phyloP scores from a whole-genome alignment of 2,329 filamentous ascomycete genomes.

The Hirsutella rhossiliensis region DNA sequence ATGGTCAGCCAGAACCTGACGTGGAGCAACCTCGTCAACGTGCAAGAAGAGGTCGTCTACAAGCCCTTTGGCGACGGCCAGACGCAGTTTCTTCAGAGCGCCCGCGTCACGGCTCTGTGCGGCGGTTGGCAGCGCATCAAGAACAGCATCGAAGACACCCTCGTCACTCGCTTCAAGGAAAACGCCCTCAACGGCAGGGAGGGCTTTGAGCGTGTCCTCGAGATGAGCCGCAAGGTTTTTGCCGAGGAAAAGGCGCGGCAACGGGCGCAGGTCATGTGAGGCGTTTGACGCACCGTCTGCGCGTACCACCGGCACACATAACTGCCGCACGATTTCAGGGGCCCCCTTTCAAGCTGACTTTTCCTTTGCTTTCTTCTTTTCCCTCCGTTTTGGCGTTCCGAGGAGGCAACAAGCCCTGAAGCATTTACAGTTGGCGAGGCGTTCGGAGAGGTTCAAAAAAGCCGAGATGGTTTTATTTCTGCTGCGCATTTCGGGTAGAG shows the following conservation, averaged over 20 bases:
- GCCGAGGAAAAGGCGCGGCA: constrained; percentile 68
- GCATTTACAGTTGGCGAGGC: too few relatives aligned
- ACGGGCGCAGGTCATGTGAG: not conserved
- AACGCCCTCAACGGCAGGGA: constrained; percentile 85
- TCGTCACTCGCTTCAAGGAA: constrained; percentile 79
- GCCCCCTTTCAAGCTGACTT: too few relatives aligned
- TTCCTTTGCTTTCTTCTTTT: too few relatives aligned
- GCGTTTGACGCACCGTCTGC: too few relatives aligned
- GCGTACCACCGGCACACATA: too few relatives aligned
- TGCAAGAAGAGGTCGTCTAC: constrained; percentile 89
- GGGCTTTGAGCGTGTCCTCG: constrained; percentile 88
- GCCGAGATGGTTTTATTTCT: too few relatives aligned
- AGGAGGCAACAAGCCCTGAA: too few relatives aligned
- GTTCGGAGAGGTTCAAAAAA: too few relatives aligned
- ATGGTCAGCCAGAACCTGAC: constrained; percentile 97
- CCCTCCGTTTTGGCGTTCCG: too few relatives aligned
- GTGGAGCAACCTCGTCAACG: constrained; percentile 77
- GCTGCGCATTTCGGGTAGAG: too few relatives aligned
- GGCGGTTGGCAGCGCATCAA: constrained; percentile 96
- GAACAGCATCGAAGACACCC: constrained; percentile 88
- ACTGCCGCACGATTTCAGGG: too few relatives aligned
- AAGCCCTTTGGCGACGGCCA: constrained; percentile 43
- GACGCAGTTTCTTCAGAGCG: constrained; percentile 81
- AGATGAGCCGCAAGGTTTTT: constrained; percentile 86
- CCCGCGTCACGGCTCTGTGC: constrained; percentile 85